Evolutionary conservation across 2,329 filamentous ascomycete genomes (phyloP), one percentile per base, ranked within the genome.

Genomic region (Aspergillus viridinutans): DNA sequence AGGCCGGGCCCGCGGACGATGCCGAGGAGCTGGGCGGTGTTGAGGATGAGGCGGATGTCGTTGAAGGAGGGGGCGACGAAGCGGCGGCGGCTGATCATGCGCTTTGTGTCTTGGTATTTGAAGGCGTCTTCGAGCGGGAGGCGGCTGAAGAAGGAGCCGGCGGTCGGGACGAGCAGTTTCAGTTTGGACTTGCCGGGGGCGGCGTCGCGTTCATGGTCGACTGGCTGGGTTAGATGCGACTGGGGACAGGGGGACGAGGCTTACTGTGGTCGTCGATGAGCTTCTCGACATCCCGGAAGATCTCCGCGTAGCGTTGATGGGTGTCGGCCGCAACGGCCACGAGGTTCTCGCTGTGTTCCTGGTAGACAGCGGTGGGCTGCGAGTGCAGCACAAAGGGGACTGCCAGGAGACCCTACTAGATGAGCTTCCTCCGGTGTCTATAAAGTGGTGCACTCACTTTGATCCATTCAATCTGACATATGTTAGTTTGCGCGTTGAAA

Each of bases 1-100:
- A 97, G 81, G 4, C 85, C 83, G 23, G 89, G 87, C 48, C 80
- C 78, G 25, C 85, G 85, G 17, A 91, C 88, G n/a, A 97, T 84
- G 42, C 90, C 91, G 87, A 97, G 92, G 58, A 93, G 82, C 75
- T 99, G 94, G 20, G 94, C 92, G 42, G 94, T 94, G 76, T 99
- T 99, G 64, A 99, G 84, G 52, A 96, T 89, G 25, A 97, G 81
- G 2, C 94, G 87, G 58, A 99, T 86, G 71, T 99, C 94, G 76
- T 99, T 99, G 82, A 99, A 99, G 1, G 90, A 96, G 0, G 94
- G 94, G 1, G 93, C 90, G 1, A 99, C 94, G 71, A 97, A 97
- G 59, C 94, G 87, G 25, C 94, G 84, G 1, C 88, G 91, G 28
- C 91, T 96, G 68, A 99, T 99, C 73, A 88, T 89, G 6, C 94